Base-by-base conservation (phyloP, 805 yeast species). In the Saccharomycopsis sp. region DNA sequence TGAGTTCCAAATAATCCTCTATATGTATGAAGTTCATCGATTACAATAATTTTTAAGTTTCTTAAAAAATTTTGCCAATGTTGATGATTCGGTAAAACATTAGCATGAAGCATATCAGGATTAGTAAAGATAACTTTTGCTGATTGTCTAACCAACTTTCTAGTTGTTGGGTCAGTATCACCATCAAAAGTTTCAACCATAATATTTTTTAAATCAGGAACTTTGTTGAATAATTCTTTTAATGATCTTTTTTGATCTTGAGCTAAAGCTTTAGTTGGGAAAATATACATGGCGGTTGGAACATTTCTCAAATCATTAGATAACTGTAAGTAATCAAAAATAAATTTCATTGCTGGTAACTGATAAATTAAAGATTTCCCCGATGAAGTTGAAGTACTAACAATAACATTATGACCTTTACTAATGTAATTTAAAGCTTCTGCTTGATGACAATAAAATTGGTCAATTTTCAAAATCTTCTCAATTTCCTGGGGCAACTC, bases 191-290 rank as follows among this genome's bases (percentile, higher is more conserved):
- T 84, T 36, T 80, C 89, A 2, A 79, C 82, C 1, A 70, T 57
- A 1, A 78, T 61, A 14, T 64, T 63, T 3, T 57, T 52, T 2
- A 66, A 49, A 10, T 60, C 59, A 0, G 76, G 74, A 37, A 83
- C 67, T 28, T 60, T 60, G 4, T 66, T 59, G 33, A 80, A 59
- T 9, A 82, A 59, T 18, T 71, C 76, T 36, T 69, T 67, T 41
- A 92, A 61, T n/a, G 94, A 76, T 47, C 95, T 65, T 52, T 79
- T 79, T 58, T 92, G 99, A 63, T 92, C 98, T 54, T 92, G 98
- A 0, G 99, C 97, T 38, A 92, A 64, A 0, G 99, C 98, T 54
- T 92, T 92, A 0, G 99, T 92, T 2, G 99, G 99, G 52, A 92
- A 92, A 10, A 92, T 77, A 51, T 82, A 87, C 65, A 94, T 66